These are phyloP conservation scores for Fusarium albidum DNA, from an alignment of 2,329 filamentous ascomycete species.

Conservation along the genomic window DNA sequence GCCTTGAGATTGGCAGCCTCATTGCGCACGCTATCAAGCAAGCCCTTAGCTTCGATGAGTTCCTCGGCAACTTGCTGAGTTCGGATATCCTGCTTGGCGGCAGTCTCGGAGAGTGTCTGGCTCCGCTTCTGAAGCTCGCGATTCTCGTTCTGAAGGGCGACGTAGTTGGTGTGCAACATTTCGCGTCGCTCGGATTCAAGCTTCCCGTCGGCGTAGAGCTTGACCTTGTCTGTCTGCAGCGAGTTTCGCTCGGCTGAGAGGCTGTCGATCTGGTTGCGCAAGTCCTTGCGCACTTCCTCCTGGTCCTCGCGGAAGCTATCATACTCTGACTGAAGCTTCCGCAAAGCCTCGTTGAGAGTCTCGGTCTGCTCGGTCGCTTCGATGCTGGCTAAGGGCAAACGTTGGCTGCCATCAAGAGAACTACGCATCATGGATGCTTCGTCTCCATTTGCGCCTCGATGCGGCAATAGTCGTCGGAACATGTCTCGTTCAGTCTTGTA, in stretches of 20 bases:
- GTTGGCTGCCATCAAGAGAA: conserved; percentile 67
- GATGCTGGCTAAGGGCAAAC: conserved; percentile 65
- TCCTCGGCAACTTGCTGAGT: conserved; percentile 95
- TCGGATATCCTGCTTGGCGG: conserved; percentile 87
- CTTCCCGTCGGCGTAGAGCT: conserved; percentile 80
- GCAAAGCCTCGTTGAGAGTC: conserved; percentile 77
- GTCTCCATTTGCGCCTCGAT: conserved; percentile 68
- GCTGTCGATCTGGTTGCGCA: conserved; percentile 85
- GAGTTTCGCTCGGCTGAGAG: conserved; percentile 83
- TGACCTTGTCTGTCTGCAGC: conserved; percentile 83
- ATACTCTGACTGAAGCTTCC: conserved; percentile 88
- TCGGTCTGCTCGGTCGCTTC: conserved; percentile 65
- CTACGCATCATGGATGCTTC: conserved; percentile 75
- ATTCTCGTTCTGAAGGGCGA: conserved; percentile 85
- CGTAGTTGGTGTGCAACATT: conserved; percentile 89
- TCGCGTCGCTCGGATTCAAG: conserved; percentile 86
- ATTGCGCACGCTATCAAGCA: conserved; percentile 86
- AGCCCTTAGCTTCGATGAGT: conserved; percentile 82
- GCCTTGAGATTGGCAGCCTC: conserved; percentile 94
- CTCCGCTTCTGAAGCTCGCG: conserved; percentile 84
- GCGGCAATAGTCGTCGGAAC: conserved; percentile 93
- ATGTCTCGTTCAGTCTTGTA: conserved; percentile 97
- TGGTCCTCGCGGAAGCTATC: conserved; percentile 90
- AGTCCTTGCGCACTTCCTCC: conserved; percentile 78
- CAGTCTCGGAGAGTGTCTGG: conserved; percentile 78